A percentile compares a stretch with the other conserved stretches of the same genome.
Conservation (phyloP, 192 early-diverging fungal species). For the Gaertneriomyces semiglobifer region DNA sequence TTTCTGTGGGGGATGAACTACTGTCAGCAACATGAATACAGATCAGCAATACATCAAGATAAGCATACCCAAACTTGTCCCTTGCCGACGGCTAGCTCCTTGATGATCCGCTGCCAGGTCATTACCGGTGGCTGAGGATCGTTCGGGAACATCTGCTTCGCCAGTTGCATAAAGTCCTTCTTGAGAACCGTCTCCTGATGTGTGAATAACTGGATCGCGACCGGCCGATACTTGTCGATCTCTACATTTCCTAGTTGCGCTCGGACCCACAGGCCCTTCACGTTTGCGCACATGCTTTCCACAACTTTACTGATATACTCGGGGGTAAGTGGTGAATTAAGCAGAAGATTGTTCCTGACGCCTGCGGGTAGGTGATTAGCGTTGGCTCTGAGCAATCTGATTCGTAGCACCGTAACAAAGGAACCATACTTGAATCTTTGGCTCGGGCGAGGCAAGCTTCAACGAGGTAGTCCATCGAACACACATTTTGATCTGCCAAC, state of each 20-base stretch:
- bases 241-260: background rate
- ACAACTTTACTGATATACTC: background rate
- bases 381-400: background rate
- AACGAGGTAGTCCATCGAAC: conserved; percentile 10
- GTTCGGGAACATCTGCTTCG: conserved; percentile 6
- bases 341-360: background rate
- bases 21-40: background rate
- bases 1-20: background rate
- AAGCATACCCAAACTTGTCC: conserved; percentile 14
- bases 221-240: conserved; percentile 22
- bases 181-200: conserved; percentile 17
- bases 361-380: background rate
- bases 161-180: conserved; percentile 24
- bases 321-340: too few relatives aligned
- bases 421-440: conserved; percentile 12
- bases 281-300: conserved; percentile 6
- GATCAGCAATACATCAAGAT: background rate
- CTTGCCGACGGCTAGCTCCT: conserved; percentile 7
- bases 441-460: conserved; percentile 9
- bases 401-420: background rate
- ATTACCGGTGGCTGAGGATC: conserved; percentile 5
- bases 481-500: conserved; percentile 8
- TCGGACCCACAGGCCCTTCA: conserved; percentile 12
- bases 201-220: conserved; percentile 25
- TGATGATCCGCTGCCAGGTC: conserved; percentile 20